Conservation (phyloP, 805 yeast genomes). For the Zygosaccharomyces gambellarensis region DNA sequence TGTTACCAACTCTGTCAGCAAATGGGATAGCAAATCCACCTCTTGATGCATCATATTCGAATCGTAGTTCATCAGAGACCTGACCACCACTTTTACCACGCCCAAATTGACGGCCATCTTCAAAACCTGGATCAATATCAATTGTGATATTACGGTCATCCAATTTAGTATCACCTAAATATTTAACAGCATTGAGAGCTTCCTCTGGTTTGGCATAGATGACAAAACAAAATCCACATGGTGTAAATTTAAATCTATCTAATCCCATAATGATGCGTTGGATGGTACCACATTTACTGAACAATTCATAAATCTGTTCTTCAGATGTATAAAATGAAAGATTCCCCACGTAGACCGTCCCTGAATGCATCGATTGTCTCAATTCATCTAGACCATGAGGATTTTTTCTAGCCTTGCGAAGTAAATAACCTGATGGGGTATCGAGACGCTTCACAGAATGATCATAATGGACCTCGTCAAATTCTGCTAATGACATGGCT, state of each 20-base stretch:
- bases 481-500: constrained; percentile 43
- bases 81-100: constrained; percentile 93
- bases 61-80: constrained; percentile 61
- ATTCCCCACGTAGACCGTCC: constrained; percentile 88
- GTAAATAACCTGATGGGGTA: constrained; percentile 63
- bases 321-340: constrained; percentile 87
- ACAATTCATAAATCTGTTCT: constrained; percentile 86
- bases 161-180: constrained; percentile 71
- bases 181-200: constrained; percentile 79
- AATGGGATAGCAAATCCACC: constrained; percentile 43
- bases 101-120: constrained; percentile 94
- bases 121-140: constrained; percentile 94
- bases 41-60: constrained; percentile 46
- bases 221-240: constrained; percentile 95
- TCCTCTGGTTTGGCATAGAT: constrained; percentile 64
- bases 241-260: constrained; percentile 84
- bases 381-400: constrained; percentile 56
- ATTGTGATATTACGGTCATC: constrained; percentile 79
- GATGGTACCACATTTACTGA: constrained; percentile 75
- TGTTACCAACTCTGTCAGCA: constrained; percentile 30
- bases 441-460: constrained; percentile 67
- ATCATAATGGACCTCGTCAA: constrained; percentile 50
- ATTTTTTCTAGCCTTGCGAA: constrained; percentile 56
- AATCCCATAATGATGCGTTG: constrained; percentile 88
- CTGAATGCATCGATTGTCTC: constrained; percentile 57